phyloP scores from a whole-genome alignment of 2,329 filamentous ascomycete species.

The Fusarium zealandicum region DNA sequence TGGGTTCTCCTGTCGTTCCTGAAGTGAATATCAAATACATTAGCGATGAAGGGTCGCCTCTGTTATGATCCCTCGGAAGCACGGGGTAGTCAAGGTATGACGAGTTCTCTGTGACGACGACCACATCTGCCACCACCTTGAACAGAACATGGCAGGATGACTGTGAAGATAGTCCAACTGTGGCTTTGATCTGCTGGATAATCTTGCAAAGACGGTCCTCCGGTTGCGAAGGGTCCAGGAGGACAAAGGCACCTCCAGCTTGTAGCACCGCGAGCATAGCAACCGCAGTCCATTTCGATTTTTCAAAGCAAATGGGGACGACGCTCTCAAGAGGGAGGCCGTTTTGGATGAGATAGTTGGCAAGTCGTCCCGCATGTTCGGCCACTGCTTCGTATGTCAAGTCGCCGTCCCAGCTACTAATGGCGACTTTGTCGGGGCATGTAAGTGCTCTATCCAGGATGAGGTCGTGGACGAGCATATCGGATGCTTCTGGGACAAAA shows the following conservation, averaged over 20 bases:
- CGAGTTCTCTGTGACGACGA: not conserved
- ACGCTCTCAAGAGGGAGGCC: not conserved
- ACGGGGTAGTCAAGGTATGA: not conserved
- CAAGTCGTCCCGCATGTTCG: not conserved
- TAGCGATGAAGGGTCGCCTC: not conserved
- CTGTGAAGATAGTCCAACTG: not conserved
- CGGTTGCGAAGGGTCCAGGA: constrained; percentile 26
- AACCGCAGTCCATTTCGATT: constrained; percentile 36
- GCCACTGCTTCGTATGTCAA: not conserved
- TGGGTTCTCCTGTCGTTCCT: constrained; percentile 24
- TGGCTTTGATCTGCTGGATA: not conserved
- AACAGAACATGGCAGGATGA: not conserved
- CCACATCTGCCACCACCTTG: not conserved
- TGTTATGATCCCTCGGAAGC: not conserved
- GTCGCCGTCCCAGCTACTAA: constrained; percentile 5
- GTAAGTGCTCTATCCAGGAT: not conserved
- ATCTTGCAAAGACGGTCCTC: not conserved
- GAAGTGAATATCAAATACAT: constrained; percentile 26
- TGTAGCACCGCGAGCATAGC: constrained; percentile 39
- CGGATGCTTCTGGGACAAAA: not conserved
- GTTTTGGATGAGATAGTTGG: not conserved
- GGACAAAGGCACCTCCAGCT: constrained; percentile 35
- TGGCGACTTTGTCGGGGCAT: not conserved
- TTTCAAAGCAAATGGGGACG: constrained; percentile 34
- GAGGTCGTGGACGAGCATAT: not conserved